Base-by-base conservation (phyloP, 2,329 filamentous ascomycete species). In the Ophiobolus disseminans region DNA sequence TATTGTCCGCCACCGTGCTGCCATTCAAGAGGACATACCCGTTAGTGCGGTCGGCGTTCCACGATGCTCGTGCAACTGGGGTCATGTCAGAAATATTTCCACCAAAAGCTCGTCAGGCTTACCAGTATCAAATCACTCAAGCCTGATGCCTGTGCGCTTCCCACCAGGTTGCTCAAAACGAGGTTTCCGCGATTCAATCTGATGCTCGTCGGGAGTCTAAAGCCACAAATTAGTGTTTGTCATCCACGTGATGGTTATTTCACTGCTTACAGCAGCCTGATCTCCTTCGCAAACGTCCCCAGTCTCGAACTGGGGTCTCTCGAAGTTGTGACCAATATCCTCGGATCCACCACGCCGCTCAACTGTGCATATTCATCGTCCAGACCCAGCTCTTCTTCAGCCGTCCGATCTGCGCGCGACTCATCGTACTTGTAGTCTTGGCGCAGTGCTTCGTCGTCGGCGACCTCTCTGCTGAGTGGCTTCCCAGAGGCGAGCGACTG, bases 401-500 rank as follows among this genome's bases (percentile, higher is more conserved):
- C 78, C 3, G 80, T 85, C 45, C 86, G 76, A 62, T 91, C 88
- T 17, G 82, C 81, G 19, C 85, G 78, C 3, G 90, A 90, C 74
- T 97, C 93, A 70, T 99, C 94, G 72, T 93, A 99, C 69, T 92
- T 91, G 76, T 89, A 97, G 71, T 97, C 91, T 68, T 90, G 87
- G 34, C 92, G 85, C 45, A 99, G 77, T 22, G 82, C 72, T 73
- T 90, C 91, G 76, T 99, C 93, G 67, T 96, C 89, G 45, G 92
- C 91, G 58, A 97, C 89, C 26, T 83, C 80, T 19, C 89, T 84
- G 60, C 93, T 89, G 38, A 96, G 77, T 7, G 91, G 89, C 69
- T 94, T 96, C 57, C 94, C 94, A 8, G 89, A 90, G 17, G 94
- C 93, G 40, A 97, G 81, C 8, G 92, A 91, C 25, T 87, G 86